These are phyloP conservation scores for Flaveria floridana DNA, from an alignment of 140 eudicot genomes.

Conservation along the genomic window DNA sequence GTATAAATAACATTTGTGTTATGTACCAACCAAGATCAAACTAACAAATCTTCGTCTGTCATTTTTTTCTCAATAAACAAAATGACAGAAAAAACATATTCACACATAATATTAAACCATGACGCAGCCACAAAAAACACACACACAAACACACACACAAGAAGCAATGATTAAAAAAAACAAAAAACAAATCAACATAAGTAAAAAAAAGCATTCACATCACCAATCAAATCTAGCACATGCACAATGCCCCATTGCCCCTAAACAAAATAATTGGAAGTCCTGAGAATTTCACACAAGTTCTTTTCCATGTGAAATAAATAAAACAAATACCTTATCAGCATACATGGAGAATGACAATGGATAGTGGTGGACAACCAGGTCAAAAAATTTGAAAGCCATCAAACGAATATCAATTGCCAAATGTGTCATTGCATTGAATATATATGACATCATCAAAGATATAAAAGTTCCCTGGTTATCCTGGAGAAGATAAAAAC, in stretches of 20 bases:
- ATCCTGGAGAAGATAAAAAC: slow-evolving; percentile 54
- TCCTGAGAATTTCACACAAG: background rate
- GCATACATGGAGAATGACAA: slow-evolving; percentile 69
- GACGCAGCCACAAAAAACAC: background rate
- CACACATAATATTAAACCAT: background rate
- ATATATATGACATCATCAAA: slow-evolving; percentile 81
- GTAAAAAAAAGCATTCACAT: background rate
- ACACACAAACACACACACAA: background rate
- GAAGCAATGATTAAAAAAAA: too few relatives aligned
- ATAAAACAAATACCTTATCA: slow-evolving; percentile 61
- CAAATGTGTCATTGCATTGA: slow-evolving; percentile 90
- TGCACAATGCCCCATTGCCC: background rate
- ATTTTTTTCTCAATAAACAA: background rate
- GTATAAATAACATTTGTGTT: background rate
- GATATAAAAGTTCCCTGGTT: slow-evolving; percentile 76
- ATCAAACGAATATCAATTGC: slow-evolving; percentile 76
- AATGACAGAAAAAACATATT: background rate
- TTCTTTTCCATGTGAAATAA: slow-evolving; percentile 2
- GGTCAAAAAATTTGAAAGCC: slow-evolving; percentile 88
- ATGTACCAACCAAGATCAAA: background rate
- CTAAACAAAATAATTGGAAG: background rate
- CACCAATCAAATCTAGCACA: background rate
- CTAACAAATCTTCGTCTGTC: background rate
- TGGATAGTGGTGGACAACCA: slow-evolving; percentile 71
- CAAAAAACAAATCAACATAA: too few relatives aligned